These are phyloP conservation scores for Inga leiocalycina DNA, from an alignment of 306 rosid species.

Conservation along the genomic window DNA sequence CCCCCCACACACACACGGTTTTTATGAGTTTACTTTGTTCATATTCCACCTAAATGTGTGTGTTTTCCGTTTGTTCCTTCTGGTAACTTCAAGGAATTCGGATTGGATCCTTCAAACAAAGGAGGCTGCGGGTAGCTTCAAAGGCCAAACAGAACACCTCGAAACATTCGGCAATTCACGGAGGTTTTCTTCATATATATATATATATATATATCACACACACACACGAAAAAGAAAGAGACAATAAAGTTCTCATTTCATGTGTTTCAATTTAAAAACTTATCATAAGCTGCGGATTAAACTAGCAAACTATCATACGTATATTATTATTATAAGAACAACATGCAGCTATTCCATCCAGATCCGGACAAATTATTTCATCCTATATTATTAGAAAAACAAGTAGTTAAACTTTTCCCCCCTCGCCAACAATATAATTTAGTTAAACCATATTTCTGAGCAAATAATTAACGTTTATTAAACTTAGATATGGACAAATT, in stretches of 20 bases:
- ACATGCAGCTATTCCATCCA: slow-evolving; percentile 1
- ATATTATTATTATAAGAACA: not conserved
- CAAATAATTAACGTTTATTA: not conserved
- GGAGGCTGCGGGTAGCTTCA: not conserved
- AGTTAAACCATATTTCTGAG: not conserved
- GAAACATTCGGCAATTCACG: not conserved
- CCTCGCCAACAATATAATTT: not conserved
- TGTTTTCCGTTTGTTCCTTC: too few species aligned
- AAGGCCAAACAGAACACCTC: not conserved
- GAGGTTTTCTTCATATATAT: not conserved
- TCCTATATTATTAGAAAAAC: not conserved
- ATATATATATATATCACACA: too few species aligned
- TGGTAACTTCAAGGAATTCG: not conserved
- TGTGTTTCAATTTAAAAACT: not conserved
- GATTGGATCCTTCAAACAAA: not conserved
- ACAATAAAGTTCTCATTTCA: not conserved
- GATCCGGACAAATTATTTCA: not conserved
- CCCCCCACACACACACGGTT: too few species aligned
- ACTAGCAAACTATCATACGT: not conserved
- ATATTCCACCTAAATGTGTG: too few species aligned
- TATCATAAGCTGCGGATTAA: not conserved
- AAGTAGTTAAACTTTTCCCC: not conserved
- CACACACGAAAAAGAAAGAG: not conserved
- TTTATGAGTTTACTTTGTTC: too few species aligned
- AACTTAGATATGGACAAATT: not conserved